Evolutionary conservation across 192 early-diverging fungal species (phyloP).

Genomic region (Obelidium mucronatum): DNA sequence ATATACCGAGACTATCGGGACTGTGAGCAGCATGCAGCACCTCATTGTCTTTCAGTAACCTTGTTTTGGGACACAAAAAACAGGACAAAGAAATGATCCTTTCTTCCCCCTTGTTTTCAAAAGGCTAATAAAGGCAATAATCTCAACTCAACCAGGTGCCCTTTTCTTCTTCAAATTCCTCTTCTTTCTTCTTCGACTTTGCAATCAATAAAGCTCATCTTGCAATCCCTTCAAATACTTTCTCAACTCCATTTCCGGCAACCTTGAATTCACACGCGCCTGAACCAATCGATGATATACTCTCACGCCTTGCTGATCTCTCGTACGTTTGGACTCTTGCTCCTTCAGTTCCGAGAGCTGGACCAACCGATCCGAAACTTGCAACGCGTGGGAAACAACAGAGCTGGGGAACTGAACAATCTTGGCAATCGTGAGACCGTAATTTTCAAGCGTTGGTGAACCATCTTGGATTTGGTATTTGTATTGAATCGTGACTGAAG

Average conservation of each 20-base stretch:
- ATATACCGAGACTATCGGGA: no score
- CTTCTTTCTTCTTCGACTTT: no score
- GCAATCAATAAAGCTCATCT: constrained; percentile 38
- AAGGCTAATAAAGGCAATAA: no score
- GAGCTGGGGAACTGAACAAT: constrained; percentile 15
- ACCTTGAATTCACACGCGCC: constrained; percentile 26
- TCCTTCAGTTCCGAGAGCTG: background rate
- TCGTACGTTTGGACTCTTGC: background rate
- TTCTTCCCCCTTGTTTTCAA: no score
- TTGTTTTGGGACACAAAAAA: no score
- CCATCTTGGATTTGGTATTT: constrained; percentile 36
- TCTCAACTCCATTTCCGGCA: constrained; percentile 32
- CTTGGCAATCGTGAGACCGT: constrained; percentile 29
- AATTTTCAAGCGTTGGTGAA: background rate
- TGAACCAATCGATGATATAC: constrained; percentile 15
- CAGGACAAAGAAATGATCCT: no score
- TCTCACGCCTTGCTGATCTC: background rate
- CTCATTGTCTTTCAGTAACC: no score
- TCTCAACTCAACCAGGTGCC: no score
- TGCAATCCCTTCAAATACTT: constrained; percentile 44
- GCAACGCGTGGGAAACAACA: background rate
- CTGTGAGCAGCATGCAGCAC: no score
- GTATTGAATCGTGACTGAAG: constrained; percentile 8
- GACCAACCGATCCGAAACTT: background rate
- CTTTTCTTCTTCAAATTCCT: no score